Evolutionary conservation across 2,329 filamentous ascomycete genomes (phyloP).

Genomic region (Colletotrichum musicola): DNA sequence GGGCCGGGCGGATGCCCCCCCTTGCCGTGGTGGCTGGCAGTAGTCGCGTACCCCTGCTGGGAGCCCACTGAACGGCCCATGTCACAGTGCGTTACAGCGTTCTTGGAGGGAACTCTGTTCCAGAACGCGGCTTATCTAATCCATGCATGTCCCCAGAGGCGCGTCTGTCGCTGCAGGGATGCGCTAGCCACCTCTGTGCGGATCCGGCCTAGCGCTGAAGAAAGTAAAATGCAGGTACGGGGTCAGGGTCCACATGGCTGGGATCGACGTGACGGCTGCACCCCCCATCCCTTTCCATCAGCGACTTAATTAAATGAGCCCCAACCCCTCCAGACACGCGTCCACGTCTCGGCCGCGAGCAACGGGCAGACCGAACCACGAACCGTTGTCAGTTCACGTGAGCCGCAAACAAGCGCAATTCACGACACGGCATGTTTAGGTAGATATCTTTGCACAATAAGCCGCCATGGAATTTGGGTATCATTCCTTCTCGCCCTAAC

Average conservation of each 20-base stretch:
- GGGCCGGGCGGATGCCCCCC: not conserved
- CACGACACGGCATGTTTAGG: no score
- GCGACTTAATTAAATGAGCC: constrained; percentile 1
- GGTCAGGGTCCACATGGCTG: constrained; percentile 33
- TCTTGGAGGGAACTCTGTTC: no score
- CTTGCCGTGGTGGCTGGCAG: constrained; percentile 32
- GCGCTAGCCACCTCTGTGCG: constrained; percentile 21
- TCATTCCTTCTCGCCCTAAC: constrained; percentile 37
- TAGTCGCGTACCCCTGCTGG: constrained; percentile 35
- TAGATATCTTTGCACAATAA: not conserved
- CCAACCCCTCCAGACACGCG: constrained; percentile 8
- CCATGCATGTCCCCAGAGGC: constrained; percentile 32
- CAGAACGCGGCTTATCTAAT: constrained; percentile 34
- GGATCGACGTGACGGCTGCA: constrained; percentile 35
- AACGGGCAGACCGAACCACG: not conserved
- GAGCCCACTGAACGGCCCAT: constrained; percentile 3
- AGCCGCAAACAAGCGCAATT: no score
- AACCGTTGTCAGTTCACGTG: no score
- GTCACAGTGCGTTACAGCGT: constrained; percentile 8
- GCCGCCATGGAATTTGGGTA: constrained; percentile 27
- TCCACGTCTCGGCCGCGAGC: not conserved
- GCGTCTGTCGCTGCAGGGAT: constrained; percentile 32
- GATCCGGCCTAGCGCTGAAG: constrained; percentile 37
- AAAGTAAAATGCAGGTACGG: constrained; percentile 36
- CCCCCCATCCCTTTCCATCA: not conserved